Base-by-base conservation (phyloP, 2,329 filamentous ascomycete genomes). In the Colletotrichum higginsianum region DNA sequence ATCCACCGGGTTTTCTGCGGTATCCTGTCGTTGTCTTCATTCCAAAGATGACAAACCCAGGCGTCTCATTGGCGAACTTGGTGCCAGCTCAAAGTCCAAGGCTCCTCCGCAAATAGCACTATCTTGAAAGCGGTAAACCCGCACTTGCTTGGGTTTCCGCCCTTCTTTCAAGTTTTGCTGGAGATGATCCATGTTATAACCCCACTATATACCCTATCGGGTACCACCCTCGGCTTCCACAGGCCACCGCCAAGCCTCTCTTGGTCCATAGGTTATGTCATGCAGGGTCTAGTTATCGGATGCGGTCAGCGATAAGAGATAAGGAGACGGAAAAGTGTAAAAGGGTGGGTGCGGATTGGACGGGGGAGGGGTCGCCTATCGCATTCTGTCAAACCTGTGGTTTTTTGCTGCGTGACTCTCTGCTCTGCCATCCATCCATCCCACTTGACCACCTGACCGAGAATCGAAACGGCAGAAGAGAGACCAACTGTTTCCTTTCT, bases 401-500 rank as follows among this genome's bases (percentile, higher is more conserved):
- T 52, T 61, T 35, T 35, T 30, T 40, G 65, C 42, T 64, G 60
- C 66, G 69, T 72, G 66, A 72, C 65, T 72, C 52, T 44, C 49
- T 35, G 16, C 42, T 50, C 21, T 40, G n/a, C 53, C 60, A 69
- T 18, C 63, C 30, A 35, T 35, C 30, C 49, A 69, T 69, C 69
- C 58, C 65, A 58, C 65, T 72, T 64, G 60, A 72, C 56, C 67
- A 70, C 69, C 66, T 70, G 69, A 72, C 60, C 53, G 65, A 55
- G 26, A 38, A 47, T 38, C 56, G 30, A 18, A 40, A 55, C 65
- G 26, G 57, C 35, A 40, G 15, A 53, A 62, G 57, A 68, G 40
- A 63, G 26, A 52, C 35, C 53, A 26, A 40, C 56, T 57, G 38
- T 38, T 66, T 26, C 50, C 30, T 35, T 35, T 56, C 49, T 23